Evolutionary conservation across 495 filamentous ascomycete genomes (phyloP), one percentile per base, ranked within the genome.

Genomic region (Penicillium soppii): DNA sequence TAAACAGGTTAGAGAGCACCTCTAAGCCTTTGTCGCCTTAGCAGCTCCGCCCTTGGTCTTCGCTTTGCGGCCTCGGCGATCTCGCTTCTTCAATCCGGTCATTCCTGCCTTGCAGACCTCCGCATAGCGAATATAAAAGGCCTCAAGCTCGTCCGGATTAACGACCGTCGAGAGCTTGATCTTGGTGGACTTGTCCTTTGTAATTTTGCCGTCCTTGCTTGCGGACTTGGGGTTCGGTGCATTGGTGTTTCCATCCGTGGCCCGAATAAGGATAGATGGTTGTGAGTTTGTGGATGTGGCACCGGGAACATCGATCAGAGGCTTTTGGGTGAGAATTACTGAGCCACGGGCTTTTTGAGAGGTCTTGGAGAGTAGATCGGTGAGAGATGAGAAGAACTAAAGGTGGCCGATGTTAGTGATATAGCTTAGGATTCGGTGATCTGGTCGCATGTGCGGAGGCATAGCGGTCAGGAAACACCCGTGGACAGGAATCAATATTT

Each of bases 91-190:
- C 75, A 98, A 59, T 16, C 78, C 82, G 22, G 81, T 75, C 92
- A 97, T 97, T 15, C 91, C 90, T 0, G 77, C 70, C 73, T 94
- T 97, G 67, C 91, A 95, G 6, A 90, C 78, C 58, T 97, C 95
- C n/a, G 91, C 91, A 69, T 97, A 98, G 33, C 82, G 79, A 13
- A 74, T 74, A 68, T 88, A 98, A 58, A 98, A 98, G 0, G 65
- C 71, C 32, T 95, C 90, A 4, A 97, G 69, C 2, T 86, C 82
- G 35, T 83, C 82, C 8, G 87, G 80, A 39, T 84, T 74, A 10
- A 97, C 90, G 3, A 96, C 61, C 0, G 95, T 97, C 1, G 88
- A 89, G 23, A 97, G 59, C 68, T 96, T 96, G 54, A 89, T 71
- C 69, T 89, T 95, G 1, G 70, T 59, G 12, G 58, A 26, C 40